Percentiles rank a stretch among this genome's conserved stretches.
phyloP scores from a whole-genome alignment of 1,284 basidiomycete genomes.

The Prillingera fragicola region DNA sequence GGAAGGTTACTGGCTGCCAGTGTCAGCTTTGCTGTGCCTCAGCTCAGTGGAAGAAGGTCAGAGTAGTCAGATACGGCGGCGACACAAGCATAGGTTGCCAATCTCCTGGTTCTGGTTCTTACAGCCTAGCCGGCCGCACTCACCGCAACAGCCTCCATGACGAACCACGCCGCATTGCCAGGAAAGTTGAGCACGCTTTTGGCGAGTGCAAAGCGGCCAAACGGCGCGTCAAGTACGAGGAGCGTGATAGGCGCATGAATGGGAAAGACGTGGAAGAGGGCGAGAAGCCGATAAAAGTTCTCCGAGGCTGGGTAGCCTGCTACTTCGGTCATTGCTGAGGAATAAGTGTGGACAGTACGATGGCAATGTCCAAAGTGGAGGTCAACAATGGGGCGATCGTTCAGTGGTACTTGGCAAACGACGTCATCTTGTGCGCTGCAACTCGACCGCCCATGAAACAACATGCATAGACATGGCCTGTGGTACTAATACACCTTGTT shows the following conservation, averaged over 20 bases:
- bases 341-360: too few relatives aligned
- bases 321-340: too few relatives aligned
- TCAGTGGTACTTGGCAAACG: too few relatives aligned
- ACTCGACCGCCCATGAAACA: too few relatives aligned
- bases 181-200: constrained; percentile 54
- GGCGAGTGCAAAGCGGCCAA: constrained; percentile 66
- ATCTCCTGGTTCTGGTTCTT: constrained; percentile 2
- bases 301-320: constrained; percentile 7
- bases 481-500: too few relatives aligned
- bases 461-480: too few relatives aligned
- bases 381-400: too few relatives aligned
- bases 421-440: too few relatives aligned
- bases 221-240: constrained; percentile 60
- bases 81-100: constrained; percentile 12
- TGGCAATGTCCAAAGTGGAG: too few relatives aligned
- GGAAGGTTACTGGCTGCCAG: constrained; percentile 54
- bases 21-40: too few relatives aligned
- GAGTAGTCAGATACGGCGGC: too few relatives aligned
- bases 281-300: constrained; percentile 29
- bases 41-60: too few relatives aligned
- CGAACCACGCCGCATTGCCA: constrained; percentile 63
- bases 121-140: constrained; percentile 27
- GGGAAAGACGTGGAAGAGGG: constrained; percentile 47
- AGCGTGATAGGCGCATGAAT: constrained; percentile 46
- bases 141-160: constrained; percentile 80